phyloP scores from a whole-genome alignment of 2,329 filamentous ascomycete genomes.

The Calonectria hawksworthii region DNA sequence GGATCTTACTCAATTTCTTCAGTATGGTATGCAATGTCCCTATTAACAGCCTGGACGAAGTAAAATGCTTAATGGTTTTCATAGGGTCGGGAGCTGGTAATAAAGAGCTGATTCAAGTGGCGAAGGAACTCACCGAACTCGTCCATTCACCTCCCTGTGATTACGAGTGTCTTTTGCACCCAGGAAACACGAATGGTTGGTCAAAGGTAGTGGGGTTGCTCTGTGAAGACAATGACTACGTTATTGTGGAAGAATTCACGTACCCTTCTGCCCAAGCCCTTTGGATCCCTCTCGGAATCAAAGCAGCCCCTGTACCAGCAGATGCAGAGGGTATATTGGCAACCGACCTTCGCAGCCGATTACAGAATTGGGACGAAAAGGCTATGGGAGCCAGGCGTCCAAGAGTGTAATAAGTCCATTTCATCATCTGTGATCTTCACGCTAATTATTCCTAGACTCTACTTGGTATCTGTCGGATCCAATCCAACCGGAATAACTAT shows the following conservation, averaged over 20 bases:
- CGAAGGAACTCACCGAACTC: slow-evolving; percentile 35
- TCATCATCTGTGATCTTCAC: too few relatives aligned
- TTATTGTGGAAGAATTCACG: slow-evolving; percentile 49
- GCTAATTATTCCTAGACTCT: slow-evolving; percentile 31
- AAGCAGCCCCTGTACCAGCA: slow-evolving; percentile 41
- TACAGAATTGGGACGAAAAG: slow-evolving; percentile 42
- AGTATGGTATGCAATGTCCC: slow-evolving; percentile 28
- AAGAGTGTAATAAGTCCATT: slow-evolving; percentile 27
- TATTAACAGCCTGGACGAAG: too few relatives aligned
- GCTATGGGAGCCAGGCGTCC: slow-evolving; percentile 28
- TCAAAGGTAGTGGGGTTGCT: slow-evolving; percentile 48
- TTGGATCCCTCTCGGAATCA: slow-evolving; percentile 48
- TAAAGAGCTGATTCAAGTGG: slow-evolving; percentile 28
- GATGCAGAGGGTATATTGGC: slow-evolving; percentile 47
- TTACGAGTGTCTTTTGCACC: slow-evolving; percentile 44
- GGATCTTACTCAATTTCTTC: slow-evolving; percentile 35
- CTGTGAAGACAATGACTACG: slow-evolving; percentile 45
- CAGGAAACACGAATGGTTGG: slow-evolving; percentile 51
- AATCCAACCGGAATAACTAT: slow-evolving; percentile 80
- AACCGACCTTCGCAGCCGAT: slow-evolving; percentile 32
- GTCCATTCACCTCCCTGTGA: slow-evolving; percentile 39
- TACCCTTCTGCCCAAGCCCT: slow-evolving; percentile 49
- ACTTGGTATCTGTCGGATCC: slow-evolving; percentile 67
- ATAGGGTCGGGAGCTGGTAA: slow-evolving; percentile 38
- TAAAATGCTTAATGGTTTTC: neutral